Conservation (phyloP, 495 filamentous ascomycete species). For the Umbilicaria muhlenbergii region DNA sequence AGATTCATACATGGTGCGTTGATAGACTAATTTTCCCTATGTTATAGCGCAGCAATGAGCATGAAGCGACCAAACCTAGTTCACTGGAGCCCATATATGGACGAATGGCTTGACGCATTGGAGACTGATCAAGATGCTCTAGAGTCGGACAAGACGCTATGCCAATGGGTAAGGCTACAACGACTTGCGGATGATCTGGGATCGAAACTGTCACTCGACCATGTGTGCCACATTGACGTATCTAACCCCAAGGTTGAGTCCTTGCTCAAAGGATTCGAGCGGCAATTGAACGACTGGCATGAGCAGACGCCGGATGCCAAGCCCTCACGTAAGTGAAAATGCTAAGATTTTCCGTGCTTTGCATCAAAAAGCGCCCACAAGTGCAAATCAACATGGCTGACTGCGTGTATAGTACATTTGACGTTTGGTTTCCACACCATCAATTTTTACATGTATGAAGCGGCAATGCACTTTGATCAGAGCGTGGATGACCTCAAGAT, state of each 20-base stretch:
- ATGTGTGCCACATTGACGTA: conserved; percentile 49
- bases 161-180: conserved; percentile 62
- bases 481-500: conserved; percentile 42
- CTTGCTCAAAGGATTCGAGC: conserved; percentile 59
- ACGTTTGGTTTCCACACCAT: conserved; percentile 25
- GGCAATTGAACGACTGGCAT: conserved; percentile 55
- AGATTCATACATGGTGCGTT: not conserved
- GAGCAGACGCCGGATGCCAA: conserved; percentile 32
- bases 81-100: conserved; percentile 71
- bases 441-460: conserved; percentile 75
- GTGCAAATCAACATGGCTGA: not conserved
- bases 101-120: conserved; percentile 64
- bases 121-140: conserved; percentile 54
- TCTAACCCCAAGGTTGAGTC: conserved; percentile 60
- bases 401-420: not conserved
- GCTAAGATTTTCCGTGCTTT: not conserved
- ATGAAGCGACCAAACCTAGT: conserved; percentile 69
- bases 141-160: conserved; percentile 54
- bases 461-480: conserved; percentile 61
- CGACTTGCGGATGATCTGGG: conserved; percentile 71
- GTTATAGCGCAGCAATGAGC: conserved; percentile 56
- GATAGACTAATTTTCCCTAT: conserved; percentile 41
- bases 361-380: not conserved
- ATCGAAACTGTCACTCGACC: conserved; percentile 60
- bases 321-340: conserved; percentile 16